Conservation (phyloP, 1,139 yeast genomes). For the Candida tunisiensis region DNA sequence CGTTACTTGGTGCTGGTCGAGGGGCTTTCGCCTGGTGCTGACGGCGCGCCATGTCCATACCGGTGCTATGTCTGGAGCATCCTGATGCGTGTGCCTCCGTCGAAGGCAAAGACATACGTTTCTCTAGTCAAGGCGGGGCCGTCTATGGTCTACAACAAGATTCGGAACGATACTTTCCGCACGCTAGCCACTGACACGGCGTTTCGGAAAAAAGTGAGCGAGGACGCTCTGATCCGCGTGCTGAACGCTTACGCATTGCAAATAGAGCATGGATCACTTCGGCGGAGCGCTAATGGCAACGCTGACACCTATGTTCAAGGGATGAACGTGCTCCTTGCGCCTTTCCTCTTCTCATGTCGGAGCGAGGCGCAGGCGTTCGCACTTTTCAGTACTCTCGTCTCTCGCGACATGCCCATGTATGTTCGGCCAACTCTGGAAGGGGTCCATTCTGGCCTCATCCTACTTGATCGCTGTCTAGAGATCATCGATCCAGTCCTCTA, state of each 20-base stretch:
- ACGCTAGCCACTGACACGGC: slow-evolving; percentile 61
- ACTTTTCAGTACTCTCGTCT: slow-evolving; percentile 40
- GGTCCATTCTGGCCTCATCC: slow-evolving; percentile 55
- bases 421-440: slow-evolving; percentile 67
- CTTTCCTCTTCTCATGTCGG: slow-evolving; percentile 58
- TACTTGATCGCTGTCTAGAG: slow-evolving; percentile 52
- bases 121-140: slow-evolving; percentile 41
- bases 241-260: slow-evolving; percentile 58
- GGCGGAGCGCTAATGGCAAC: slow-evolving; percentile 1
- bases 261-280: slow-evolving; percentile 1
- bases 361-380: slow-evolving; percentile 82
- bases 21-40: slow-evolving; percentile 40
- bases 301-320: slow-evolving; percentile 57
- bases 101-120: slow-evolving; percentile 35
- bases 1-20: slow-evolving; percentile 67
- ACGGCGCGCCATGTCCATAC: slow-evolving; percentile 36
- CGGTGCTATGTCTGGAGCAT: slow-evolving; percentile 75
- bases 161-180: slow-evolving; percentile 74
- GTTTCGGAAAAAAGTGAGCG: slow-evolving; percentile 53
- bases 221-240: slow-evolving; percentile 49
- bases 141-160: slow-evolving; percentile 43
- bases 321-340: slow-evolving; percentile 77
- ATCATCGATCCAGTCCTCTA: slow-evolving; percentile 61
- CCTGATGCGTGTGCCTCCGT: slow-evolving; percentile 45
- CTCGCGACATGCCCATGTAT: slow-evolving; percentile 57